Evolutionary conservation across 2,329 filamentous ascomycete genomes (phyloP).

Genomic region (Proliferodiscus dingleyae): DNA sequence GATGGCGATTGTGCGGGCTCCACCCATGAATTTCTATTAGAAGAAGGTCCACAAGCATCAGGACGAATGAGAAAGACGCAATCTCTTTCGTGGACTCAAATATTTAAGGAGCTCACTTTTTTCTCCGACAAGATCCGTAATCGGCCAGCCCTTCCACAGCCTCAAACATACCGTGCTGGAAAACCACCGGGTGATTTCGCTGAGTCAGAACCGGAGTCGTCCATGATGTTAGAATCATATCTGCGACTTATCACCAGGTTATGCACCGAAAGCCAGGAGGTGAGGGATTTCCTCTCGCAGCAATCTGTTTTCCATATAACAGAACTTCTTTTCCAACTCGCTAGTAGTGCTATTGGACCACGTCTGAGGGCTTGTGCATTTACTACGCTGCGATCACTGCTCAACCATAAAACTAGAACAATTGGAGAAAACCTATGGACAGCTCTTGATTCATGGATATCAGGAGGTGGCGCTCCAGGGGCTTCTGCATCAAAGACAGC

Average conservation of each 20-base stretch:
- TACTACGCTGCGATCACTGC: slow-evolving; percentile 67
- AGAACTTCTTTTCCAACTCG: slow-evolving; percentile 71
- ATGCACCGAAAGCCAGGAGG: slow-evolving; percentile 65
- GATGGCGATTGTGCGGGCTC: slow-evolving; percentile 77
- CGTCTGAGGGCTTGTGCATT: slow-evolving; percentile 82
- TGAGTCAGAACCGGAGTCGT: slow-evolving; percentile 82
- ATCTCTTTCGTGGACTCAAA: slow-evolving; percentile 87
- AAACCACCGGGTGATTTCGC: slow-evolving; percentile 63
- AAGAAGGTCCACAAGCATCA: slow-evolving; percentile 70
- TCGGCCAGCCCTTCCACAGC: slow-evolving; percentile 54
- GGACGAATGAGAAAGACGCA: slow-evolving; percentile 77
- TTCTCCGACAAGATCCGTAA: slow-evolving; percentile 77
- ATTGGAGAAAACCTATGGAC: slow-evolving; percentile 75
- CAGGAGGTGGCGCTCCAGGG: slow-evolving; percentile 49
- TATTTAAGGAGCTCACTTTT: slow-evolving; percentile 83
- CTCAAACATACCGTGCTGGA: slow-evolving; percentile 49
- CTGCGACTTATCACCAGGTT: slow-evolving; percentile 82
- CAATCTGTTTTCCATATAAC: slow-evolving; percentile 62
- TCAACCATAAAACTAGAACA: slow-evolving; percentile 65
- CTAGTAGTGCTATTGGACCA: slow-evolving; percentile 69
- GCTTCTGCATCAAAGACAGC: slow-evolving; percentile 37
- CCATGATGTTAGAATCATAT: slow-evolving; percentile 96
- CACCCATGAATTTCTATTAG: slow-evolving; percentile 83
- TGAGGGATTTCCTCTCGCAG: slow-evolving; percentile 69
- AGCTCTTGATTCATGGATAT: slow-evolving; percentile 74